These are phyloP conservation scores for Parietaria judaica DNA, from an alignment of 306 rosid genomes.

Conservation along the genomic window DNA sequence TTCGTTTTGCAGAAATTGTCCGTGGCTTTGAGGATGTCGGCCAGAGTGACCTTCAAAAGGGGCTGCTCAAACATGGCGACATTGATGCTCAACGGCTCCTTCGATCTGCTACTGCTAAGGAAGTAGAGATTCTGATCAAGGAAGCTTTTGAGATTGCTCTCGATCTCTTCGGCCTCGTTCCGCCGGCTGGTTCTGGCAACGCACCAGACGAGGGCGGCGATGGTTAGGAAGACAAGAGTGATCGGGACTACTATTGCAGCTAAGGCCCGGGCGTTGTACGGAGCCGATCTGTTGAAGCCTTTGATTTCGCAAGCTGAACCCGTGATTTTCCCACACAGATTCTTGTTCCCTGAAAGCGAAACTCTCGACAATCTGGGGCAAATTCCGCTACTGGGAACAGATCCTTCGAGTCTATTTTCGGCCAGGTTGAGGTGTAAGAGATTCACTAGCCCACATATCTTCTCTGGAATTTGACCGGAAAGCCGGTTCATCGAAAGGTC, in stretches of 20 bases:
- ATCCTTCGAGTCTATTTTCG: conserved; percentile 67
- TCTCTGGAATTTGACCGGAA: conserved; percentile 70
- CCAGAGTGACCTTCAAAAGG: conserved; percentile 73
- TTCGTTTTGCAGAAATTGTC: conserved; percentile 93
- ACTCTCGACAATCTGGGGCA: conserved; percentile 59
- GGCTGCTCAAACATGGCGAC: conserved; percentile 96
- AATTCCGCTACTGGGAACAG: conserved; percentile 69
- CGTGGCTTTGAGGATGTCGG: conserved; percentile 71
- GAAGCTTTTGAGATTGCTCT: conserved; percentile 54
- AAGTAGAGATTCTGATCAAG: conserved; percentile 66
- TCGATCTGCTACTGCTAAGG: conserved; percentile 85
- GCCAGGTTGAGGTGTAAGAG: conserved; percentile 60
- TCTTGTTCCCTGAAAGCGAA: conserved; percentile 49
- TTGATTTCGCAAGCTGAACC: conserved; percentile 46
- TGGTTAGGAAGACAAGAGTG: conserved; percentile 27
- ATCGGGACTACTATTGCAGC: conserved; percentile 50
- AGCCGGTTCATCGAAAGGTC: conserved; percentile 67
- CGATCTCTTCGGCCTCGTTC: conserved; percentile 42
- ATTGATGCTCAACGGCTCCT: conserved; percentile 87
- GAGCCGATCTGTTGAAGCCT: conserved; percentile 38
- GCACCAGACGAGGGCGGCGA: conserved; percentile 50
- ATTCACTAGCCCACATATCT: conserved; percentile 59
- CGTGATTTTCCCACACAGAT: conserved; percentile 62
- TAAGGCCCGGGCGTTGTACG: conserved; percentile 52
- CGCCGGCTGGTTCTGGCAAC: conserved; percentile 34